Base-by-base conservation (phyloP, 345 rosid genomes). In the Ricinus communis region DNA sequence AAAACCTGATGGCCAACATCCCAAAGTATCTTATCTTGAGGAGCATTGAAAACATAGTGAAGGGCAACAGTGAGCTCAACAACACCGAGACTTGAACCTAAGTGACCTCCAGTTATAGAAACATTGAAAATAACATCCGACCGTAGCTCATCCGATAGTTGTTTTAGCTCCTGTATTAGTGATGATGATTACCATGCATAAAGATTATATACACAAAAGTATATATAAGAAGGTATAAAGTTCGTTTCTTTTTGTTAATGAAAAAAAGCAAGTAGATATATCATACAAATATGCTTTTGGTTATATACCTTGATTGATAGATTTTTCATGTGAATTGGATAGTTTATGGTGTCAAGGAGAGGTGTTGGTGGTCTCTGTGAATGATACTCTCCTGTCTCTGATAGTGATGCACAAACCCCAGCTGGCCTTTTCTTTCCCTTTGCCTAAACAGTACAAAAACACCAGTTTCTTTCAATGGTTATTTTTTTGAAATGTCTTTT, bases 1-100 rank as follows among this genome's bases (percentile, higher is more conserved):
- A 41, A 46, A 69, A 88, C 96, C 96, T 95, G 99, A 81, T 95
- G 99, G 73, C 99, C 99, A 69, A 95, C 99, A 80, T 95, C 99
- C 99, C 97, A 95, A 8, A 95, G 81, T 16, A 95, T 86, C 86
- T 72, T 90, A 69, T 95, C 99, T 66, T 87, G 87, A 71, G 99
- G 99, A 68, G 92, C 70, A 73, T 89, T 90, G 66, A 95, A 95
- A 75, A 95, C 93, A 82, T 85, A 90, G 79, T 95, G 99, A 84
- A 95, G 97, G 74, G 97, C 96, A 69, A 95, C 97, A 25, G 97
- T 95, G 43, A 95, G 96, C 87, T 95, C 99, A 66, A 95, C 96
- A 58, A 95, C 97, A 75, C 99, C 99, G 75, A 95, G 97, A 78
- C 97, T 92, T 1, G 99, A 92, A 27, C 99, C 99, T 25, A 92